Evolutionary conservation across 495 filamentous ascomycete genomes (phyloP), one percentile per base, ranked within the genome.

Genomic region (Pseudoneurospora amorphoporcata): DNA sequence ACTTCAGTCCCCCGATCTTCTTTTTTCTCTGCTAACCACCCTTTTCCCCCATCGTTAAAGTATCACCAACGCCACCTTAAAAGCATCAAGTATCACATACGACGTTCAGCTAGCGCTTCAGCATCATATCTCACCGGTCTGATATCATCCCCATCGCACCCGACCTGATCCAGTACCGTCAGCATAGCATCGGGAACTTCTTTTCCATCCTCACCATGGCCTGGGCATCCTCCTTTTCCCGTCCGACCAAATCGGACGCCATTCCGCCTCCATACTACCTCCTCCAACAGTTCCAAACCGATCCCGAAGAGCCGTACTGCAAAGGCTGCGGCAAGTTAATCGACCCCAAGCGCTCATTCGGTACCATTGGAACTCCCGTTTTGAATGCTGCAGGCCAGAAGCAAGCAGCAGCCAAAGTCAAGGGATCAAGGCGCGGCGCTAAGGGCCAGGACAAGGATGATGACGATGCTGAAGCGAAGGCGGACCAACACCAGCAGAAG

Each of bases 141-240:
- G 8, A 40, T 9, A 43, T 17, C 39, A 12, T 0, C 16, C 1
- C 16, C 14, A 23, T 23, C 41, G 35, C 3, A 37, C 35, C 35
- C 35, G 35, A 37, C 35, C 35, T 37, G 35, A 43, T 9, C 8
- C 43, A 58, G 47, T 58, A 45, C 6, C 43, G 43, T 45, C 43
- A 45, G 8, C 17, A 45, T 19, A 43, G 16, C 8, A 53, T 53
- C 17, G 8, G 19, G 23, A 53, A 6, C 10, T 12, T 12, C 16
- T 43, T 43, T 43, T 43, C 7, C 16, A 43, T 8, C 41, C 6
- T 43, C 41, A 10, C 16, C 19, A 84, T 82, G 81, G 77, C 70
- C 53, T 80, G 81, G 79, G 82, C 81, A 78, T 81, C 81, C 69
- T 82, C 79, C 9, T 83, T 79, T 79, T 81, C 80, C 17, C 76